A percentile compares a stretch with the other conserved stretches of the same genome.
phyloP scores from a whole-genome alignment of 2,329 filamentous ascomycete species.

The Fusarium domesticum region DNA sequence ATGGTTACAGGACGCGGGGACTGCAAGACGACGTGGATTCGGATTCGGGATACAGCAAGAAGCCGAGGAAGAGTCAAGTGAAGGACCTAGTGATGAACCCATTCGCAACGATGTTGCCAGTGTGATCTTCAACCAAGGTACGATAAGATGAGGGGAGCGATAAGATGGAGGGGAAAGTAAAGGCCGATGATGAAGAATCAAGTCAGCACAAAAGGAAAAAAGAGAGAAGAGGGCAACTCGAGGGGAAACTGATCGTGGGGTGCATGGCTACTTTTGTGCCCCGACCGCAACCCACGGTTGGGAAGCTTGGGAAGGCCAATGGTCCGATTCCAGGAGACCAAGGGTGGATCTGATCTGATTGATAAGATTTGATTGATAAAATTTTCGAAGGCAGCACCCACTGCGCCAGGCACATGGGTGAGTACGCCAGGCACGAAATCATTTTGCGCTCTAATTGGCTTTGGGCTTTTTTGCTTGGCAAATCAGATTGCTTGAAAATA shows the following conservation, averaged over 20 bases:
- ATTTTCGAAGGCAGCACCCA: constrained; percentile 23
- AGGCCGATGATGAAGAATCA: background rate
- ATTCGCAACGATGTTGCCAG: constrained; percentile 7
- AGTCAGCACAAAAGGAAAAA: constrained; percentile 1
- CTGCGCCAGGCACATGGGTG: constrained; percentile 21
- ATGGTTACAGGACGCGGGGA: constrained; percentile 10
- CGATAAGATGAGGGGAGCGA: constrained; percentile 3
- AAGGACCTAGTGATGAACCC: constrained; percentile 8
- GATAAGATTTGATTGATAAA: constrained; percentile 51
- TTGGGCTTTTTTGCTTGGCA: constrained; percentile 1
- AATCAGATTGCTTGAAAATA: constrained; percentile 1
- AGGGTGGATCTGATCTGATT: constrained; percentile 42
- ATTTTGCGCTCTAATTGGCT: constrained; percentile 1
- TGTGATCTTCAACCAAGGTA: constrained; percentile 4
- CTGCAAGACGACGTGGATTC: constrained; percentile 17
- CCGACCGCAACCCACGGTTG: constrained; percentile 25
- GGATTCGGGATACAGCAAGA: constrained; percentile 17
- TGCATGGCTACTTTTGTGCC: constrained; percentile 30
- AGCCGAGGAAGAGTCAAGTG: constrained; percentile 11
- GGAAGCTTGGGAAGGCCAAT: constrained; percentile 20
- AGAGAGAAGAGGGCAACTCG: constrained; percentile 12
- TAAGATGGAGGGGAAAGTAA: constrained; percentile 6
- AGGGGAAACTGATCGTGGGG: constrained; percentile 27
- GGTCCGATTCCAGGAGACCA: constrained; percentile 36
- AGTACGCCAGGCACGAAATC: constrained; percentile 19